Base-by-base conservation (phyloP, 306 rosid genomes). In the Casuarina equisetifolia region DNA sequence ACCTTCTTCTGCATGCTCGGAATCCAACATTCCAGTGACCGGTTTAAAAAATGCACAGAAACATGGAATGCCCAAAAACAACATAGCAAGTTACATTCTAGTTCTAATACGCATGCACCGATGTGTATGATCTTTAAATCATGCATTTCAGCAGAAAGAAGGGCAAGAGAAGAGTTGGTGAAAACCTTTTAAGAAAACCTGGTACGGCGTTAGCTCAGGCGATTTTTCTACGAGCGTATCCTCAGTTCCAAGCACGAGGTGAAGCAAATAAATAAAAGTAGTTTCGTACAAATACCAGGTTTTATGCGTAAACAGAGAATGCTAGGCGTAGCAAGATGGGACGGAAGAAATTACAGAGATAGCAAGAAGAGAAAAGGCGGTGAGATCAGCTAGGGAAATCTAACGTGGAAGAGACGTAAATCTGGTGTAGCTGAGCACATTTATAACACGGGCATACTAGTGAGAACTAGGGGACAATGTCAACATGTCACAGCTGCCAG, bases 361-460 rank as follows among this genome's bases (percentile, higher is more conserved):
- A 16, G 58, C 58, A 20, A 53, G 19, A 17, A 17, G 58, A 25
- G 32, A 25, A 1, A 25, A 25, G 32, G 32, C 32, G 32, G 32
- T 0, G 32, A 25, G 32, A 25, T 25, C 32, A 25, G 32, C 1
- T 0, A 46, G 51, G 10, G 11, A 17, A 20, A 9, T 44, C 50
- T n/a, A 13, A 17, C 36, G 19, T 59, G 64, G 84, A 70, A 70
- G 69, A 8, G 51, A 70, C 49, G 35, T 63, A 45, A 49, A 48
- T 62, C 39, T 11, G 40, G n/a, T 19, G 63, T 11, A 68, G 74
- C 49, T 58, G 46, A 66, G 48, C 63, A 58, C 44, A 72, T 75
- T 75, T 79, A 79, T 83, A 49, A 20, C 53, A 53, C 74, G 48
- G 40, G 17, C 55, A 3, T 9, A 16, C 42, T 67, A n/a, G 6